These are phyloP conservation scores for Craspedostauros australis DNA, from an alignment of 108 stramenopile genomes.

Conservation along the genomic window DNA sequence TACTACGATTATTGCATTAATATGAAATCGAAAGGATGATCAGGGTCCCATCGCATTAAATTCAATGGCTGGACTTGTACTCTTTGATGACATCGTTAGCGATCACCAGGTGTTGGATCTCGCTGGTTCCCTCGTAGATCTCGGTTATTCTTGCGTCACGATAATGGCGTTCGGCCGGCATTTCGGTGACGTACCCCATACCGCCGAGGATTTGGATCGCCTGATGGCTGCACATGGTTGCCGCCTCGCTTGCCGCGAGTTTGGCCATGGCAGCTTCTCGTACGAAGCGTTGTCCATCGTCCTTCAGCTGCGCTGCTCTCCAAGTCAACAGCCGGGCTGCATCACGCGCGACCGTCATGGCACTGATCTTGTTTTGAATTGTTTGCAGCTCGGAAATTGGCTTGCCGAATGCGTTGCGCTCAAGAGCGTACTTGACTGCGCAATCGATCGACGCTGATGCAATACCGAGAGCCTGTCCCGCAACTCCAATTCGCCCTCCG, in stretches of 20 bases:
- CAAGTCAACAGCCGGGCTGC: constrained; percentile 93
- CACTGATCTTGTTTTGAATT: constrained; percentile 88
- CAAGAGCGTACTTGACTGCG: constrained; percentile 91
- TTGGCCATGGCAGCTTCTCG: constrained; percentile 98
- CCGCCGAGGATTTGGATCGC: constrained; percentile 94
- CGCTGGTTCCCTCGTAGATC: constrained; percentile 96
- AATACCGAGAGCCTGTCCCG: constrained; percentile 93
- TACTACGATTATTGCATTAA: not conserved
- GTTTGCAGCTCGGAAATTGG: constrained; percentile 90
- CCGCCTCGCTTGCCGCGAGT: constrained; percentile 89
- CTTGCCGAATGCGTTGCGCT: constrained; percentile 90
- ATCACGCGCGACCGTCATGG: constrained; percentile 84
- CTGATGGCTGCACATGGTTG: constrained; percentile 93
- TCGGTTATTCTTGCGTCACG: constrained; percentile 97
- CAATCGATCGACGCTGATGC: constrained; percentile 91
- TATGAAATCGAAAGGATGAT: not conserved
- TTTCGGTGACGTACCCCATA: constrained; percentile 95
- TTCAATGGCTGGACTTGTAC: constrained; percentile 44
- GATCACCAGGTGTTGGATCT: constrained; percentile 95
- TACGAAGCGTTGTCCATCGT: constrained; percentile 71
- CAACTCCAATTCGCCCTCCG: constrained; percentile 95
- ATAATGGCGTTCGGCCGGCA: constrained; percentile 97
- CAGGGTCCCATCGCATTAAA: not conserved
- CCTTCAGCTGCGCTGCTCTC: constrained; percentile 90
- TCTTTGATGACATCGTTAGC: constrained; percentile 92